Conservation (phyloP, 106 monocot species). For the Phalaenopsis aphrodite region DNA sequence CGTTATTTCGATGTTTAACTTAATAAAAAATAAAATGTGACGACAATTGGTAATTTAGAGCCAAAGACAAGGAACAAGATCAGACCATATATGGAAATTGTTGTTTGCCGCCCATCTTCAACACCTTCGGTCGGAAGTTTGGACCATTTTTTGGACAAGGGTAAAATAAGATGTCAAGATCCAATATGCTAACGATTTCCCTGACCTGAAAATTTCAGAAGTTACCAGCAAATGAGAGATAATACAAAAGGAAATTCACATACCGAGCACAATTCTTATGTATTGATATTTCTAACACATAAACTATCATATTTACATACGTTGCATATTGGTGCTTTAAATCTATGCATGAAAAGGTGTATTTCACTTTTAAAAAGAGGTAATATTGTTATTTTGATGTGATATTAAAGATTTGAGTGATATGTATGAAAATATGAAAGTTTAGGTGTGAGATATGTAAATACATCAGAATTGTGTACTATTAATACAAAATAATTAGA, state of each 20-base stretch:
- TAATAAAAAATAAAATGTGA: neutral
- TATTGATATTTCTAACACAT: too few relatives aligned
- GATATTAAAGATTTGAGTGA: too few relatives aligned
- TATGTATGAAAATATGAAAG: too few relatives aligned
- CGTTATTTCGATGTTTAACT: neutral
- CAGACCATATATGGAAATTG: slow-evolving; percentile 96
- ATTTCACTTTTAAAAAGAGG: too few relatives aligned
- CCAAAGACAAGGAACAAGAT: slow-evolving; percentile 4
- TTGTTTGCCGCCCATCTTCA: slow-evolving; percentile 87
- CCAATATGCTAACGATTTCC: slow-evolving; percentile 75
- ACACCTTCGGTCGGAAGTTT: slow-evolving; percentile 74
- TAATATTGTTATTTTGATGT: too few relatives aligned
- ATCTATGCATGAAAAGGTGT: too few relatives aligned
- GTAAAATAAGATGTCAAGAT: slow-evolving; percentile 91
- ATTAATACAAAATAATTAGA: neutral
- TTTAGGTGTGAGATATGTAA: too few relatives aligned
- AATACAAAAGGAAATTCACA: neutral
- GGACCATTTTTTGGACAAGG: slow-evolving; percentile 95
- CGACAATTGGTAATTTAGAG: neutral
- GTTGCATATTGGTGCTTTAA: too few relatives aligned
- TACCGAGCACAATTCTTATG: too few relatives aligned
- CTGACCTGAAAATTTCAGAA: slow-evolving; percentile 57
- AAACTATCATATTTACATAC: too few relatives aligned
- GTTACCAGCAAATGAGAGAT: neutral
- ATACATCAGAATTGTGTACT: too few relatives aligned